Evolutionary conservation across 768 basidiomycete genomes (phyloP).

Genomic region (Boletus barrowsii): DNA sequence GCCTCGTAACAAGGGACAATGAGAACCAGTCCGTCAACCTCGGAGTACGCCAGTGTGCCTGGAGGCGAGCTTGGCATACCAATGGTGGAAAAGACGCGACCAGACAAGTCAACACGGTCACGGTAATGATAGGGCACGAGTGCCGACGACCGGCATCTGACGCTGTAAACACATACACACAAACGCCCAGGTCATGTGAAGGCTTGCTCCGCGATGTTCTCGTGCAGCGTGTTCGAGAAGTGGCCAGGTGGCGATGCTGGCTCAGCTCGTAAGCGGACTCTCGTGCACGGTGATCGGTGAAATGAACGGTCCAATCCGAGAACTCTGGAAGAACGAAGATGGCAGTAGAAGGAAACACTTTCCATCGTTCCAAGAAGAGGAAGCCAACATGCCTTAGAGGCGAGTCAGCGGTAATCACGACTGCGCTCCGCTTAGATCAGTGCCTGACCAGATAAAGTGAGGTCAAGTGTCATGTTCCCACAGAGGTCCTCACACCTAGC

Average conservation of each 20-base stretch:
- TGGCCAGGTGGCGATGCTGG: slow-evolving; percentile 9
- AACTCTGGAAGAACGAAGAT: slow-evolving; percentile 25
- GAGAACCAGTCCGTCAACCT: slow-evolving; percentile 10
- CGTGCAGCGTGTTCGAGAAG: slow-evolving; percentile 9
- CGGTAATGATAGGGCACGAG: background rate
- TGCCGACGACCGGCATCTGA: background rate
- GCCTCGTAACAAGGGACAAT: background rate
- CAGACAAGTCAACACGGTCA: background rate
- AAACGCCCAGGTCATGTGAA: slow-evolving; percentile 6
- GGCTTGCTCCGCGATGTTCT: background rate
- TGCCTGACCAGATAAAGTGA: slow-evolving; percentile 30
- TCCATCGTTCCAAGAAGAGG: slow-evolving; percentile 14
- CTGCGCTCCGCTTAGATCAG: slow-evolving; percentile 22
- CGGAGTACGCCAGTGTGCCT: slow-evolving; percentile 1
- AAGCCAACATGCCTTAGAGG: slow-evolving; percentile 25
- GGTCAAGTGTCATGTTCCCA: slow-evolving; percentile 20
- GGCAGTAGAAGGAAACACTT: slow-evolving; percentile 7
- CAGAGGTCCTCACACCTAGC: slow-evolving; percentile 12
- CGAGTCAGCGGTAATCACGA: slow-evolving; percentile 24
- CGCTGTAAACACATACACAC: background rate
- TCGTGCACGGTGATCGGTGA: slow-evolving; percentile 20
- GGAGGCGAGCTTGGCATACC: background rate
- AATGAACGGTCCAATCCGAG: slow-evolving; percentile 23
- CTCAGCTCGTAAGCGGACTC: slow-evolving; percentile 18
- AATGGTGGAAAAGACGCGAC: background rate